These are phyloP conservation scores for Somion occarium DNA, from an alignment of 1,284 basidiomycete species.

Conservation along the genomic window DNA sequence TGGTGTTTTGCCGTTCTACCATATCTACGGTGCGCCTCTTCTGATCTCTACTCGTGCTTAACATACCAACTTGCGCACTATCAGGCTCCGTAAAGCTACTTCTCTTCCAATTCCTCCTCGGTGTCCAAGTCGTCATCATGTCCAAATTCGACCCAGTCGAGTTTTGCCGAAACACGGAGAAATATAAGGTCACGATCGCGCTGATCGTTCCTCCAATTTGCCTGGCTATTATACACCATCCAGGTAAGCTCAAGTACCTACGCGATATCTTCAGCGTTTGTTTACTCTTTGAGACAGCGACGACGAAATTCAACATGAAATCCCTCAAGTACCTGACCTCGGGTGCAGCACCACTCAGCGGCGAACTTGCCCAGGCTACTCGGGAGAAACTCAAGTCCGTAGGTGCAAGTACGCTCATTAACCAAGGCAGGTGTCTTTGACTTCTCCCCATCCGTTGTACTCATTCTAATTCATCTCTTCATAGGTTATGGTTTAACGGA, in stretches of 20 bases:
- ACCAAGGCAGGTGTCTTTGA: constrained; percentile 38
- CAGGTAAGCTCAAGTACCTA: constrained; percentile 34
- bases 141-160: constrained; percentile 69
- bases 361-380: constrained; percentile 49
- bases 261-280: not conserved
- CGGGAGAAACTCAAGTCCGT: constrained; percentile 34
- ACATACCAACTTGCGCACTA: not conserved
- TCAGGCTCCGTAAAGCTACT: constrained; percentile 52
- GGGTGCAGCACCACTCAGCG: constrained; percentile 81
- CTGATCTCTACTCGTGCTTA: not conserved
- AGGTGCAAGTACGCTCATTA: constrained; percentile 30
- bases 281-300: constrained; percentile 32
- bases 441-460: constrained; percentile 2
- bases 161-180: constrained; percentile 64
- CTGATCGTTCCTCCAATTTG: constrained; percentile 85
- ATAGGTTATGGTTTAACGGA: constrained; percentile 78
- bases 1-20: constrained; percentile 46
- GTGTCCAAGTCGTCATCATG: constrained; percentile 63
- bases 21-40: constrained; percentile 43
- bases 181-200: constrained; percentile 56
- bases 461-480: not conserved
- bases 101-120: constrained; percentile 54
- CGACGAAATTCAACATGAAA: constrained; percentile 67
- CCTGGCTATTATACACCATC: constrained; percentile 64
- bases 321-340: constrained; percentile 59